Base-by-base conservation (phyloP, 1,284 basidiomycete genomes). In the Polyporus tsugae region DNA sequence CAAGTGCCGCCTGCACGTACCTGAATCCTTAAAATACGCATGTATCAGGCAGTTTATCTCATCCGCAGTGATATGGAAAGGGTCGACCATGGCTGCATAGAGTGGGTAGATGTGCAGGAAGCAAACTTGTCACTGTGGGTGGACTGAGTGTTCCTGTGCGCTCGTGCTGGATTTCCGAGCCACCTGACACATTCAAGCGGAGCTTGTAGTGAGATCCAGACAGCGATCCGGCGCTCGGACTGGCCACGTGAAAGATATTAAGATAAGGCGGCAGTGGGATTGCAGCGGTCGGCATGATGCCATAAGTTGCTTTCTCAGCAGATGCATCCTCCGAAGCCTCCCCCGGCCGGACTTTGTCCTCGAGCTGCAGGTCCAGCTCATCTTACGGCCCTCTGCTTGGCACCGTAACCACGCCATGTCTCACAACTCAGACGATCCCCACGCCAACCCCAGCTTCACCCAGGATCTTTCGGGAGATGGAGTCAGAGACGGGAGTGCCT, bases 1-100 rank as follows among this genome's bases (percentile, higher is more conserved):
- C 46, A 25, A 59, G 11, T 60, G 44, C 46, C 7, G 25, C 57
- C 38, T 7, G 7, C 17, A 64, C 52, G 17, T 33, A 93, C 93
- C 93, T 57, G 91, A 93, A 75, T 95, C 94, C 72, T 89, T 83
- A 68, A 95, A 88, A 78, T 95, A 95, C 1, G 93, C 85, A 79
- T 95, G 89, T 62, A 95, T 90, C 67, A 95, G 86, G 75, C 90
- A 92, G 79, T 95, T 95, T 65, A 95, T 85, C 77, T 95, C 94
- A 75, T 95, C 93, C 52, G 93, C 90, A 52, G 90, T 89, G 74
- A 95, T 91, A 44, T 84, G 82, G 62, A 91, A 85, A 59, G 86
- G 83, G 66, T 68, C 71, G 22, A 68, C 62, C 75, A 76, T 76
- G 42, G 53, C 55, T 33, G 73, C 69, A 72, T 70, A 63, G 46